Percentiles rank a stretch among this genome's conserved stretches.
phyloP scores from a whole-genome alignment of 306 rosid species.

The Acmispon strigosus region DNA sequence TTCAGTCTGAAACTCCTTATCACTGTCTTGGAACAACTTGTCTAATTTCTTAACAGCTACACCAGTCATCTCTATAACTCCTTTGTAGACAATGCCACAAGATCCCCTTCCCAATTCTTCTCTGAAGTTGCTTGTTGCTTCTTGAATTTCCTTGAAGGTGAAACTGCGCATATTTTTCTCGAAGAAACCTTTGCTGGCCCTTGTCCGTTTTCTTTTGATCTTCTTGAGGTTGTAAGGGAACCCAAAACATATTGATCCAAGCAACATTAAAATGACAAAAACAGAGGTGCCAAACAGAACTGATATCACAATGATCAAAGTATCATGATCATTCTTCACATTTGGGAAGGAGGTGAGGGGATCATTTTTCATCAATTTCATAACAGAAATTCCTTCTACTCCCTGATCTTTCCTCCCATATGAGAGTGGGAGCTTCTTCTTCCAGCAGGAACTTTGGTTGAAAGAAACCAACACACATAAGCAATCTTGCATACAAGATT shows the following conservation, averaged over 20 bases:
- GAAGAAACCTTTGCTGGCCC: neutral
- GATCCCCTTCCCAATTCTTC: conserved; percentile 30
- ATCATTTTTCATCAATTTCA: conserved; percentile 26
- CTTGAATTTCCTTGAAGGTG: neutral
- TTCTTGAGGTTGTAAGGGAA: neutral
- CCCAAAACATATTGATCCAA: neutral
- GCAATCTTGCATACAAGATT: conserved; percentile 11
- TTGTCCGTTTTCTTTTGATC: neutral
- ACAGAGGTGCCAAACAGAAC: conserved; percentile 28
- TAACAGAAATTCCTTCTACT: neutral
- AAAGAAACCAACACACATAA: conserved; percentile 17
- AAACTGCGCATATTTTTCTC: conserved; percentile 4
- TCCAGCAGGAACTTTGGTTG: conserved; percentile 2
- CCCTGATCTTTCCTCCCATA: conserved; percentile 1
- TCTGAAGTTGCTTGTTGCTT: conserved; percentile 22
- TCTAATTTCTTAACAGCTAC: conserved; percentile 26
- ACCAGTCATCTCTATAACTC: neutral
- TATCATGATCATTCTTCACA: neutral
- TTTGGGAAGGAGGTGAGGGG: neutral
- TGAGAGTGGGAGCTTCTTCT: conserved; percentile 27
- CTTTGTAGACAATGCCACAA: conserved; percentile 26
- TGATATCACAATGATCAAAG: conserved; percentile 10
- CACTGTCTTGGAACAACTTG: conserved; percentile 13
- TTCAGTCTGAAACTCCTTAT: conserved; percentile 22
- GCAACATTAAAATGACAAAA: conserved; percentile 8